A percentile compares a stretch with the other conserved stretches of the same genome.
These are phyloP conservation scores for Candida glucosophila DNA, from an alignment of 1,139 yeast genomes.

Conservation along the genomic window DNA sequence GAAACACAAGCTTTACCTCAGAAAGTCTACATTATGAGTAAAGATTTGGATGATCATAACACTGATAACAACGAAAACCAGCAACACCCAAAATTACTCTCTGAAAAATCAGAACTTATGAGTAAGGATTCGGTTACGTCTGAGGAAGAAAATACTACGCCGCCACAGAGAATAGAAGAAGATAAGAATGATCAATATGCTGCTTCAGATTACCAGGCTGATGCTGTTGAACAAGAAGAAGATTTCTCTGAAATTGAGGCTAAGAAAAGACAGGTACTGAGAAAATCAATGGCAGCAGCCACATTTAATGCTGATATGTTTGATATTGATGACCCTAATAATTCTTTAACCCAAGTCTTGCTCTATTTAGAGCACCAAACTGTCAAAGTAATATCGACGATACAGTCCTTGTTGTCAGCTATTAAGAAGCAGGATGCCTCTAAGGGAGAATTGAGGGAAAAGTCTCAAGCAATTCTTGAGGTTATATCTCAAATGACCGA, in stretches of 20 bases:
- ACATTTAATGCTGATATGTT: constrained; percentile 64
- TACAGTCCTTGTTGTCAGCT: constrained; percentile 70
- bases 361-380: constrained; percentile 90
- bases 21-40: not conserved
- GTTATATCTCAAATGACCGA: constrained; percentile 85
- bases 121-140: not conserved
- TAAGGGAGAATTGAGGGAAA: constrained; percentile 62
- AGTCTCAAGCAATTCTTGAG: constrained; percentile 63
- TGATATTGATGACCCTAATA: constrained; percentile 78
- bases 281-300: constrained; percentile 46
- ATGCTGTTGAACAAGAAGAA: constrained; percentile 15
- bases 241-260: constrained; percentile 31
- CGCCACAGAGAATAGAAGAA: constrained; percentile 9
- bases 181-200: constrained; percentile 9
- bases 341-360: constrained; percentile 75
- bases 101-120: not conserved
- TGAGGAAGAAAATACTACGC: constrained; percentile 5
- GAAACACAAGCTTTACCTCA: not conserved
- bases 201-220: constrained; percentile 1
- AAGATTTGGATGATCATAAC: not conserved
- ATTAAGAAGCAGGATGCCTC: constrained; percentile 73
- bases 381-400: constrained; percentile 82
- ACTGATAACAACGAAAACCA: constrained; percentile 1
- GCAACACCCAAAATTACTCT: too few relatives aligned
- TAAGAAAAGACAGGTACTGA: constrained; percentile 38